Evolutionary conservation across 75 land plant species (phyloP).

Genomic region (Pinus albicaulis): DNA sequence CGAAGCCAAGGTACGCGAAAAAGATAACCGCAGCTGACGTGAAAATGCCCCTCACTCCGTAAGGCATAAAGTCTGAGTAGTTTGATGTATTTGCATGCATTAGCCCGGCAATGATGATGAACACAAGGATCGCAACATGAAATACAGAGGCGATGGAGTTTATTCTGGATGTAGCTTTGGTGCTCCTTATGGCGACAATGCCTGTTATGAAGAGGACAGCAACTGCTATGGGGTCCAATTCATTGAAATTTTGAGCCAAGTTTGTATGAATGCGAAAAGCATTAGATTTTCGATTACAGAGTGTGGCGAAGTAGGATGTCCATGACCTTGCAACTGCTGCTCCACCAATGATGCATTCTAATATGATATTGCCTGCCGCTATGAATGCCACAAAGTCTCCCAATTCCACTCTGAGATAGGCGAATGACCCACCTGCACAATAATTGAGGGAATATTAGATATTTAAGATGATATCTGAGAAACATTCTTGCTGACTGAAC

Average conservation of each 20-base stretch:
- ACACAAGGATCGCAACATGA: constrained; percentile 54
- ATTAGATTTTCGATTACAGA: constrained; percentile 39
- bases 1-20: constrained; percentile 92
- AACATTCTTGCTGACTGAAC: too few species aligned
- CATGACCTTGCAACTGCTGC: constrained; percentile 77
- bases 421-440: constrained; percentile 58
- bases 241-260: constrained; percentile 42
- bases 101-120: constrained; percentile 74
- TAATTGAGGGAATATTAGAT: too few species aligned
- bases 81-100: constrained; percentile 50
- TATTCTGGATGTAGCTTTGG: constrained; percentile 56
- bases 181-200: constrained; percentile 45
- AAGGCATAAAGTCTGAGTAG: constrained; percentile 44
- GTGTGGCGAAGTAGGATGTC: constrained; percentile 80
- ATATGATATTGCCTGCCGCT: constrained; percentile 75
- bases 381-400: constrained; percentile 86
- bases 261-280: constrained; percentile 49
- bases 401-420: constrained; percentile 77
- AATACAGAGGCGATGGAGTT: constrained; percentile 64
- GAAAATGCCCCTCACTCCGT: constrained; percentile 60
- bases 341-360: constrained; percentile 62
- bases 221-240: constrained; percentile 72
- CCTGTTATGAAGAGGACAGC: constrained; percentile 37
- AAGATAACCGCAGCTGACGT: constrained; percentile 67
- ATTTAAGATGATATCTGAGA: too few species aligned